phyloP scores from a whole-genome alignment of 2,329 filamentous ascomycete species.

The Fusarium sp. region DNA sequence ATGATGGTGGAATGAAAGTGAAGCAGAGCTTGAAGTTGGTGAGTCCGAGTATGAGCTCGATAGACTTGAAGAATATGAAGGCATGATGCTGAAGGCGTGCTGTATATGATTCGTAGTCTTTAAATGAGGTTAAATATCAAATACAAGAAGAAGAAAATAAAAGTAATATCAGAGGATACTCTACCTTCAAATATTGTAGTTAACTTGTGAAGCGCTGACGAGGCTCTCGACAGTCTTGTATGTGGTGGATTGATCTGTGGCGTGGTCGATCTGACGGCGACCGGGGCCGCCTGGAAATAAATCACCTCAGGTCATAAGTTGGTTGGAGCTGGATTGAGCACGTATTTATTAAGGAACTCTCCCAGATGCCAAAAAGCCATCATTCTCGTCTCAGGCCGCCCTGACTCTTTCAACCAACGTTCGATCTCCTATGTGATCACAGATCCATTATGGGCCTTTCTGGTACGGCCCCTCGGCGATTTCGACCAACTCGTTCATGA shows the following conservation, averaged over 20 bases:
- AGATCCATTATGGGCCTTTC: conserved; percentile 14
- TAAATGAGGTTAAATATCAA: neutral
- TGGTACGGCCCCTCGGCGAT: conserved; percentile 8
- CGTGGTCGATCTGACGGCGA: conserved; percentile 38
- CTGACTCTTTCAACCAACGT: conserved; percentile 30
- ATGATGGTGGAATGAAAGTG: conserved; percentile 20
- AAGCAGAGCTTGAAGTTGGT: conserved; percentile 36
- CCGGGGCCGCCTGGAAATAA: conserved; percentile 30
- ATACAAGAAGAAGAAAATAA: neutral
- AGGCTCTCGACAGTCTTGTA: conserved; percentile 4
- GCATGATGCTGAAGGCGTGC: conserved; percentile 22
- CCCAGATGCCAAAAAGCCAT: conserved; percentile 19
- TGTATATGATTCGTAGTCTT: neutral
- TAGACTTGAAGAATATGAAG: conserved; percentile 33
- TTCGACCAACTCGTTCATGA: conserved; percentile 14
- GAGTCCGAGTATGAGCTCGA: conserved; percentile 32
- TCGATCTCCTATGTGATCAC: conserved; percentile 27
- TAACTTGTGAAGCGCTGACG: neutral
- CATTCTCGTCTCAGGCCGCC: conserved; percentile 34
- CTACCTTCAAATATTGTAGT: neutral
- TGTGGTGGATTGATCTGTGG: conserved; percentile 37
- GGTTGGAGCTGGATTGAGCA: conserved; percentile 42
- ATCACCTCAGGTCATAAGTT: conserved; percentile 41
- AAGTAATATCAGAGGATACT: neutral
- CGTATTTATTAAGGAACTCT: conserved; percentile 34